Evolutionary conservation across 202 grass and related monocot species (phyloP), one percentile per base, ranked within the genome.

Genomic region (Elaeis oleifera): DNA sequence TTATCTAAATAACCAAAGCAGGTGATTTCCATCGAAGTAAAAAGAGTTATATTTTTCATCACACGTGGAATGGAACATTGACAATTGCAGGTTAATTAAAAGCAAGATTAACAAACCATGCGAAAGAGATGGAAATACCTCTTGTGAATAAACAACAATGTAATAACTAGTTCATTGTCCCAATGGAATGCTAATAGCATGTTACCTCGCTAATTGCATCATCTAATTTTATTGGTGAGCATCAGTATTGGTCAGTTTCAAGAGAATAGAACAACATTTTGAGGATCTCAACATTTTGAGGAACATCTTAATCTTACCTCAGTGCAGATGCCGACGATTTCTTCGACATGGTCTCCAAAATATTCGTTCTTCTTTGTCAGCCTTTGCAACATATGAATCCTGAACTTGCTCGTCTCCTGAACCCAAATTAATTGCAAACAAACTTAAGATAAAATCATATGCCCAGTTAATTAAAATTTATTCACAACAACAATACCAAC

Each of bases 311-410:
- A 53, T 59, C 74, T 28, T 78, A 76, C 95, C 88, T 92, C 77
- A 5, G 88, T 94, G 79, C 85, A 99, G 65, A 99, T 71, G 61
- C 87, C 88, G 22, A 94, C 88, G 23, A 99, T 83, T 53, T 94
- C 85, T 54, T 80, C 71, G 3, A 87, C 78, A 2, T 68, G 84
- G 32, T 89, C 83, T 4, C 85, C 88, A 70, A 99, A 99, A 80
- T 87, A 89, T 17, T 89, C 53, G 1, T 84, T 84, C 58, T 89
- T 82, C 77, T 89, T 84, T 27, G 76, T 78, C 59, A 94, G 71
- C 63, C 83, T 82, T 69, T 66, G 61, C 24, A 80, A 53, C 85
- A 99, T 94, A 75, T 99, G 95, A 71, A 80, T 80, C 70, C 65
- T 86, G 78, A 99, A 99, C 51, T 72, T 94, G 71, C 54, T 79